Evolutionary conservation across 352 stramenopile species (phyloP).

Genomic region (Pythium plurisporium): DNA sequence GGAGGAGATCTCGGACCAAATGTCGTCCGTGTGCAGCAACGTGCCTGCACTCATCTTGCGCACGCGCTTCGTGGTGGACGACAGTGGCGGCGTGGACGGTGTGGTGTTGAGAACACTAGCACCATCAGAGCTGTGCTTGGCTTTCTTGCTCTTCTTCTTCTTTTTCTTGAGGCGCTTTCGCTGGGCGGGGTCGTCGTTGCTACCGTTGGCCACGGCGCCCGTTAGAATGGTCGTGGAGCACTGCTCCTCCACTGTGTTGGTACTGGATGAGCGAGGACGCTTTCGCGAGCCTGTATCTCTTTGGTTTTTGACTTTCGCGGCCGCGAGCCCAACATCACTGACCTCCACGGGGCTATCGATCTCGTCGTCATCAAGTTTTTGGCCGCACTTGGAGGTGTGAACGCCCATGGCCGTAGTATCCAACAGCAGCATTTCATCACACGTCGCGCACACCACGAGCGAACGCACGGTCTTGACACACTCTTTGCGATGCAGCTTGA

Average conservation of each 20-base stretch:
- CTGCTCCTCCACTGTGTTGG: not conserved
- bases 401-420: slow-evolving; percentile 35
- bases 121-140: not conserved
- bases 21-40: slow-evolving; percentile 51
- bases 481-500: slow-evolving; percentile 46
- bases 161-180: slow-evolving; percentile 18
- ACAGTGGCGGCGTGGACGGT: slow-evolving; percentile 9
- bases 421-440: slow-evolving; percentile 43
- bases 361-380: slow-evolving; percentile 11
- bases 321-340: slow-evolving; percentile 14
- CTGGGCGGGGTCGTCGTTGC: not conserved
- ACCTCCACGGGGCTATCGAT: slow-evolving; percentile 15
- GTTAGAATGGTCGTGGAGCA: too few species aligned
- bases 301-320: not conserved
- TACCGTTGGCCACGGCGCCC: too few species aligned
- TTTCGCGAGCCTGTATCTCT: not conserved
- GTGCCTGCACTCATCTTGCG: slow-evolving; percentile 70
- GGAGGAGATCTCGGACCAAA: slow-evolving; percentile 63
- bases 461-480: slow-evolving; percentile 34
- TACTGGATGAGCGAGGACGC: not conserved
- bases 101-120: not conserved
- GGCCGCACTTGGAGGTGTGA: slow-evolving; percentile 37
- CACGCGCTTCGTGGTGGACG: slow-evolving; percentile 7
- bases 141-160: slow-evolving; percentile 4
- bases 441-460: slow-evolving; percentile 39